These are phyloP conservation scores for Epichloe baconii DNA, from an alignment of 2,329 filamentous ascomycete genomes.

Conservation along the genomic window DNA sequence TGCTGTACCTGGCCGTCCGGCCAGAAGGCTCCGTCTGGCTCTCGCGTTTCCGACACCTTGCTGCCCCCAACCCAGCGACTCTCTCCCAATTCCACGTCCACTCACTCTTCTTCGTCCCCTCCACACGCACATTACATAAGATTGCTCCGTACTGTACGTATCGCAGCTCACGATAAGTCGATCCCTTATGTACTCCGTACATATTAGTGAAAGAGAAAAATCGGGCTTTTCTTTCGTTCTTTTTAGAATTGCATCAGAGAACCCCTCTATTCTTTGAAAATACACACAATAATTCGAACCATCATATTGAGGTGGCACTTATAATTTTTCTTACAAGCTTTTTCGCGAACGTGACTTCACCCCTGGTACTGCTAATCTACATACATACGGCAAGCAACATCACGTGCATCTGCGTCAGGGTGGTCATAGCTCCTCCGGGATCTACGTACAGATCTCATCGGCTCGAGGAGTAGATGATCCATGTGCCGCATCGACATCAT, in stretches of 20 bases:
- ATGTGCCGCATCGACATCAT: not conserved
- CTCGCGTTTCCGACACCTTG: constrained; percentile 5
- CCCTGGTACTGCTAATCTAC: not conserved
- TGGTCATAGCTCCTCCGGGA: constrained; percentile 16
- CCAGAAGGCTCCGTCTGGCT: not conserved
- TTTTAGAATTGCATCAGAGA: no score
- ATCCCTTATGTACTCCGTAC: no score
- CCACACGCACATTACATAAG: not conserved
- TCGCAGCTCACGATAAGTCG: no score
- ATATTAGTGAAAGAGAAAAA: no score
- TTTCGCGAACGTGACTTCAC: no score
- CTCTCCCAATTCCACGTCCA: constrained; percentile 13
- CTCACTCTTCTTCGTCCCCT: constrained; percentile 15
- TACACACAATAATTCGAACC: no score
- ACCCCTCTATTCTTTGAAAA: no score
- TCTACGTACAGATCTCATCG: not conserved
- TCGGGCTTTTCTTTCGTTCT: no score
- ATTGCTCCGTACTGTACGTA: not conserved
- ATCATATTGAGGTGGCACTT: no score
- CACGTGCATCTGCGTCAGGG: constrained; percentile 12
- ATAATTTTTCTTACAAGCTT: no score
- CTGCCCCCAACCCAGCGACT: constrained; percentile 16
- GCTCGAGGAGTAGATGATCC: not conserved
- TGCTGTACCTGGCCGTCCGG: constrained; percentile 20
- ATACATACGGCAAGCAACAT: not conserved